Percentiles rank a stretch among this genome's conserved stretches.
Evolutionary conservation across 768 basidiomycete genomes (phyloP).

Genomic region (Botryobasidium botryosum): DNA sequence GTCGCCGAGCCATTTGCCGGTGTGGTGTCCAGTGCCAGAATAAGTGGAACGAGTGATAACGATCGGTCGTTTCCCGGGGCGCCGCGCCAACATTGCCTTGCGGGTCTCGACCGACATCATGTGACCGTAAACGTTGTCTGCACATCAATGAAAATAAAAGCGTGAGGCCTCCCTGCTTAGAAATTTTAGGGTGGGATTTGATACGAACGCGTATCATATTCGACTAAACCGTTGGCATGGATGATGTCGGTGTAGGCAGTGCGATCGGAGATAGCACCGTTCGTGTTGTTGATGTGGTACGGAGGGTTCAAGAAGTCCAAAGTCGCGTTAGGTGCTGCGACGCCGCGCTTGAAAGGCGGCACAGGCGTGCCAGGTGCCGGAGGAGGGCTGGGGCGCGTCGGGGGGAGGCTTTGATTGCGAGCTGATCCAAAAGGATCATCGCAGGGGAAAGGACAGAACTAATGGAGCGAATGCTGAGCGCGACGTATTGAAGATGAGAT

Average conservation of each 20-base stretch:
- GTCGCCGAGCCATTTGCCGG: conserved; percentile 64
- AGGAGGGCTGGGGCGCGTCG: conserved; percentile 30
- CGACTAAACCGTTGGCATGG: conserved; percentile 10
- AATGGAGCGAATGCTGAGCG: not conserved
- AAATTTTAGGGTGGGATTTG: no score
- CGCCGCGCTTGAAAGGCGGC: conserved; percentile 17
- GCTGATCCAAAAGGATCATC: conserved; percentile 44
- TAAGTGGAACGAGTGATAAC: conserved; percentile 61
- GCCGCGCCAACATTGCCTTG: conserved; percentile 41
- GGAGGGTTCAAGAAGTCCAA: conserved; percentile 26
- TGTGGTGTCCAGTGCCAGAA: conserved; percentile 43
- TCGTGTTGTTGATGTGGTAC: conserved; percentile 13
- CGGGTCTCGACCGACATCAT: conserved; percentile 53
- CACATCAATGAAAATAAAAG: not conserved
- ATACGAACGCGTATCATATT: conserved; percentile 13
- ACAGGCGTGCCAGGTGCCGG: conserved; percentile 40
- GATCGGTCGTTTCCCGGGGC: conserved; percentile 43
- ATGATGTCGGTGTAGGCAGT: conserved; percentile 13
- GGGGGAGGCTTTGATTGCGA: conserved; percentile 33
- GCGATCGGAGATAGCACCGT: conserved; percentile 4
- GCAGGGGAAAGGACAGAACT: conserved; percentile 49
- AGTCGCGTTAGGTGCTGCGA: conserved; percentile 24
- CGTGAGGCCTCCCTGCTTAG: conserved; percentile 46
- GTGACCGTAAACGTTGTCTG: conserved; percentile 37
- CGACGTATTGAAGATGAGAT: conserved; percentile 26